These are phyloP conservation scores for Nothopassalora personata DNA, from an alignment of 2,329 filamentous ascomycete genomes.

Conservation along the genomic window DNA sequence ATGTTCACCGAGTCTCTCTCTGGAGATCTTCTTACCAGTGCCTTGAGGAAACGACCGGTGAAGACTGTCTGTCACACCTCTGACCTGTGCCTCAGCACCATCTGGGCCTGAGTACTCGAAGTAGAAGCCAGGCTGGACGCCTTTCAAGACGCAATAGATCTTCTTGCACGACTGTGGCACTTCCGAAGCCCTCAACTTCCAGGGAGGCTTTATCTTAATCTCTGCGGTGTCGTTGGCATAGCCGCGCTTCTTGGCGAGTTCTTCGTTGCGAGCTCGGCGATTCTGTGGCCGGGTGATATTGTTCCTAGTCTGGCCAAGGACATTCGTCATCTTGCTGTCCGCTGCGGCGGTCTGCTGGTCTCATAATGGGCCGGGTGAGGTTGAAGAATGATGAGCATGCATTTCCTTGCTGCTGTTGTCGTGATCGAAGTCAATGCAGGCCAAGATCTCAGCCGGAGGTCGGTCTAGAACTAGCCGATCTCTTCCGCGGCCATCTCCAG, in stretches of 20 bases:
- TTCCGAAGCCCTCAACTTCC: slow-evolving; percentile 1
- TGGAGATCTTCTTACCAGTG: slow-evolving; percentile 6
- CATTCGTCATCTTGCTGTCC: background rate
- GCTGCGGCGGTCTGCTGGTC: background rate
- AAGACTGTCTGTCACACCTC: slow-evolving; percentile 2
- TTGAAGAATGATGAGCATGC: background rate
- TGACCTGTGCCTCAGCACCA: slow-evolving; percentile 10
- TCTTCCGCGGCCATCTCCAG: background rate
- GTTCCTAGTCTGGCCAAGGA: background rate
- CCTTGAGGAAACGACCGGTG: slow-evolving; percentile 8
- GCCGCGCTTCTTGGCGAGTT: background rate
- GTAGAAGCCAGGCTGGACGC: slow-evolving; percentile 12
- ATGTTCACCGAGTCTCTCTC: background rate
- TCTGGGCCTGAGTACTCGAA: slow-evolving; percentile 6
- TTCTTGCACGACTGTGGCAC: slow-evolving; percentile 8
- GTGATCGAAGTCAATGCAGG: background rate
- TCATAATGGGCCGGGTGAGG: background rate
- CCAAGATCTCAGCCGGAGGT: background rate
- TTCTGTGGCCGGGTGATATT: background rate
- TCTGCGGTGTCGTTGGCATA: background rate
- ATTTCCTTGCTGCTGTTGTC: background rate
- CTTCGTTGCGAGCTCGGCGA: background rate
- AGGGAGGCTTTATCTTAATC: background rate
- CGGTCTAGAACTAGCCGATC: background rate
- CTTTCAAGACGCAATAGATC: slow-evolving; percentile 9